Percentiles rank a stretch among this genome's conserved stretches.
phyloP scores from a whole-genome alignment of 2,329 filamentous ascomycete genomes.

The Colletotrichum sp. region DNA sequence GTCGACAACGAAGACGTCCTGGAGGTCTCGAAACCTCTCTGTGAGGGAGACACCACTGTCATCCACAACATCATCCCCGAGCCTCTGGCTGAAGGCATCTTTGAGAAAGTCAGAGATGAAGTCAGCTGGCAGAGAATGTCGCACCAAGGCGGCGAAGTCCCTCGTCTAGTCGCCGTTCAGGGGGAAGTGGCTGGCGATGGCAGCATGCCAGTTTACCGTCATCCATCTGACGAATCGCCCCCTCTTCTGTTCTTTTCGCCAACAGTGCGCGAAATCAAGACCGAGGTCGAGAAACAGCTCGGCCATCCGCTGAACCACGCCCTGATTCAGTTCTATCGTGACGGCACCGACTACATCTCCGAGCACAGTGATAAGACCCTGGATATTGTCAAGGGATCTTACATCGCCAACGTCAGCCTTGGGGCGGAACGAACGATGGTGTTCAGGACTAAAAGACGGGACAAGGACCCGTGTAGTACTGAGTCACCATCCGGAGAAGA shows the following conservation, averaged over 20 bases:
- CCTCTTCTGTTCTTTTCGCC: constrained; percentile 78
- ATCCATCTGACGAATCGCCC: constrained; percentile 88
- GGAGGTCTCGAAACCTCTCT: constrained; percentile 50
- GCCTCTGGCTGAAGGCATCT: constrained; percentile 62
- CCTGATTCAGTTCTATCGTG: constrained; percentile 91
- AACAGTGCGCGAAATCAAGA: constrained; percentile 72
- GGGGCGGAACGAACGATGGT: constrained; percentile 91
- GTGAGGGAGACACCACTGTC: constrained; percentile 82
- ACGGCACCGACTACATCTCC: constrained; percentile 87
- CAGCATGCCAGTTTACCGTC: constrained; percentile 88
- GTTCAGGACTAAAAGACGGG: constrained; percentile 78
- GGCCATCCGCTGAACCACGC: constrained; percentile 89
- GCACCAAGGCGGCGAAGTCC: constrained; percentile 89
- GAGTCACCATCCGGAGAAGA: constrained; percentile 17
- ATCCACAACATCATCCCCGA: constrained; percentile 71
- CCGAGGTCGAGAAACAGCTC: constrained; percentile 71
- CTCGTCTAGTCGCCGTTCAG: constrained; percentile 89
- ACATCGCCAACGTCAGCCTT: constrained; percentile 92
- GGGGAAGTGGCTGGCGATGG: constrained; percentile 73
- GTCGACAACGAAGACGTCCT: not conserved
- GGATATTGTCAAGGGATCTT: constrained; percentile 82
- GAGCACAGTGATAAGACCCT: constrained; percentile 98
- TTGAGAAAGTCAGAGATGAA: constrained; percentile 74
- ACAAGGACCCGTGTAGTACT: constrained; percentile 40
- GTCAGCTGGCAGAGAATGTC: constrained; percentile 91